phyloP scores from a whole-genome alignment of 1,139 yeast genomes.

The Scheffersomyces segobiensis region DNA sequence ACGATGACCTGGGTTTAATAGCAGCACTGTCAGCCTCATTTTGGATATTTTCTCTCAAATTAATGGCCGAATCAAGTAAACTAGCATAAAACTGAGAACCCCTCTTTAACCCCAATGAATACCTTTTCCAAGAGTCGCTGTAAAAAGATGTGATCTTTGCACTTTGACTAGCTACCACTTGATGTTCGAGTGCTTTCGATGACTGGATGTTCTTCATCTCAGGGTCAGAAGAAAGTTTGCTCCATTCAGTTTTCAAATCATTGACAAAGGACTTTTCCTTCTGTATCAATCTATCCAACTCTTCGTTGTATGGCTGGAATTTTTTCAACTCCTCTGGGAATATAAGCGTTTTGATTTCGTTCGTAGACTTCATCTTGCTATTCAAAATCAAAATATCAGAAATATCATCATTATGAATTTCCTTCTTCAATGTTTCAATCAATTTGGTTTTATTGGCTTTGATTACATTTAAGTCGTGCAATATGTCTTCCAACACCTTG shows the following conservation, averaged over 20 bases:
- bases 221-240: conserved; percentile 48
- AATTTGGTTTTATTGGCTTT: conserved; percentile 63
- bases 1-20: conserved; percentile 2
- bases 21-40: conserved; percentile 1
- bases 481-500: conserved; percentile 44
- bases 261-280: conserved; percentile 61
- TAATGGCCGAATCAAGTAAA: conserved; percentile 20
- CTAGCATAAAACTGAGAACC: conserved; percentile 67
- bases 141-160: conserved; percentile 49
- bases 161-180: conserved; percentile 26
- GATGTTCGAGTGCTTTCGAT: conserved; percentile 31
- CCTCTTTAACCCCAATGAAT: conserved; percentile 56
- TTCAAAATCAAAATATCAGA: conserved; percentile 74
- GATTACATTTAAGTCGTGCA: conserved; percentile 45
- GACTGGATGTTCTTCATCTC: conserved; percentile 39
- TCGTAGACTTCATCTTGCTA: conserved; percentile 54
- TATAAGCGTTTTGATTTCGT: conserved; percentile 57
- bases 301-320: conserved; percentile 66
- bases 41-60: not conserved
- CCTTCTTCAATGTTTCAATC: conserved; percentile 64
- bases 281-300: conserved; percentile 66
- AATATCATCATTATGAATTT: conserved; percentile 82
- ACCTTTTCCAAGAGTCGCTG: conserved; percentile 57
- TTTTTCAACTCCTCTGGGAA: conserved; percentile 78
- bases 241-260: conserved; percentile 61